Conservation (phyloP, 345 rosid species). For the Physaria fendleri region DNA sequence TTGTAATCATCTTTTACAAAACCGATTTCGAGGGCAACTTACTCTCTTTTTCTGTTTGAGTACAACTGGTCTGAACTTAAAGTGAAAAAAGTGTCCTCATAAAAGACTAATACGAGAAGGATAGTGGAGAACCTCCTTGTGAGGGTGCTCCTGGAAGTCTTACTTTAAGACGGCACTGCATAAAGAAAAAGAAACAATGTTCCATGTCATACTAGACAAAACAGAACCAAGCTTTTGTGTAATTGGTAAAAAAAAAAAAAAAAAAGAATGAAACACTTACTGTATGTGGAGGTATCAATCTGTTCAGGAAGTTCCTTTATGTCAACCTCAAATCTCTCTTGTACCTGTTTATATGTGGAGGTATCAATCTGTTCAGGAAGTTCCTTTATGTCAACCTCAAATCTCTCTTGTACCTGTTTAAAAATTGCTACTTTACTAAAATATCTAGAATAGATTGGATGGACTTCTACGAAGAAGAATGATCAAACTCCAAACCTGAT, state of each 20-base stretch:
- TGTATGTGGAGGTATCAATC: conserved; percentile 90
- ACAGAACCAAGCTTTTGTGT: not conserved
- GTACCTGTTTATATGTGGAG: conserved; percentile 62
- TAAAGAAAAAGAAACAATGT: not conserved
- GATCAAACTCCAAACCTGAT: conserved; percentile 52
- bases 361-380: too few relatives aligned
- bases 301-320: conserved; percentile 97
- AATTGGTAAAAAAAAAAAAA: too few relatives aligned
- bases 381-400: conserved; percentile 94
- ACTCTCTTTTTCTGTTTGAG: not conserved
- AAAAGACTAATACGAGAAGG: not conserved
- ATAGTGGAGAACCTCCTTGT: not conserved
- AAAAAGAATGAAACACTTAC: conserved; percentile 37
- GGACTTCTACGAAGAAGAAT: not conserved
- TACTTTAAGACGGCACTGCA: conserved; percentile 25
- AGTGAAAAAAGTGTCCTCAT: not conserved
- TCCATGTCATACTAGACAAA: not conserved
- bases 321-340: conserved; percentile 94
- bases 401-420: conserved; percentile 62
- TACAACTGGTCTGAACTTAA: conserved; percentile 7
- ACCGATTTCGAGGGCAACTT: not conserved
- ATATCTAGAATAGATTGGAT: not conserved
- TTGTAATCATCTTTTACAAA: conserved; percentile 2
- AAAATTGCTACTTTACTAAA: not conserved
- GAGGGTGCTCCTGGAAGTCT: not conserved